Conservation (phyloP, 306 rosid species). For the Spatholobus suberectus region DNA sequence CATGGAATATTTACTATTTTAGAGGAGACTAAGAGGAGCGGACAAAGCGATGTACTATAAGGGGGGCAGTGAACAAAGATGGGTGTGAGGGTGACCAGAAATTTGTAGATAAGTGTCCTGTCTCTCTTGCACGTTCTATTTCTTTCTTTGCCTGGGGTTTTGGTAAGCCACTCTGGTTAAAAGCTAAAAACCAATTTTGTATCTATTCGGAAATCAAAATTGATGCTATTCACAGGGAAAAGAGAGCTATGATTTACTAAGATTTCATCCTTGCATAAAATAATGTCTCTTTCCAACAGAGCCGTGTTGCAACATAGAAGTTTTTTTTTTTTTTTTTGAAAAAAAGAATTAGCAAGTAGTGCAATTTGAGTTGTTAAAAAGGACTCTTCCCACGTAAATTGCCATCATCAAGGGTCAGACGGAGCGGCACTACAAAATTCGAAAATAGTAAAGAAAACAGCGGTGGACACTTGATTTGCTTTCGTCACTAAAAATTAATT, state of each 20-base stretch:
- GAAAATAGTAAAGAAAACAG: background rate
- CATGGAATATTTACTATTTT: slow-evolving; percentile 25
- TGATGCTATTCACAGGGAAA: background rate
- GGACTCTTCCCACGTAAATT: background rate
- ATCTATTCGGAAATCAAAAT: background rate
- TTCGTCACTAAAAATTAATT: background rate
- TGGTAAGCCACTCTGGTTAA: background rate
- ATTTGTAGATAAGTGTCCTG: slow-evolving; percentile 47
- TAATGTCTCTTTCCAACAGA: background rate
- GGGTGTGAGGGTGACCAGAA: slow-evolving; percentile 40
- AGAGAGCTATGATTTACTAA: background rate
- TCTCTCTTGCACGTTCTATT: slow-evolving; percentile 2
- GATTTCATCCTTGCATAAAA: background rate
- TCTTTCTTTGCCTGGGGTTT: background rate
- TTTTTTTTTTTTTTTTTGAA: background rate
- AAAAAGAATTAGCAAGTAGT: background rate
- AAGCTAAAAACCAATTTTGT: background rate
- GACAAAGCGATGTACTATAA: slow-evolving; percentile 48
- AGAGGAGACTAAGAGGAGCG: slow-evolving; percentile 11
- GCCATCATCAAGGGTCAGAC: background rate
- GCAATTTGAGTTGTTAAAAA: background rate
- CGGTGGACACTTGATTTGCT: background rate
- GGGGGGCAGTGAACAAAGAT: slow-evolving; percentile 12
- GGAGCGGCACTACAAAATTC: background rate
- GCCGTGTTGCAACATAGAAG: background rate